Evolutionary conservation across 2,329 filamentous ascomycete species (phyloP).

Genomic region (Neocucurbitaria cava): DNA sequence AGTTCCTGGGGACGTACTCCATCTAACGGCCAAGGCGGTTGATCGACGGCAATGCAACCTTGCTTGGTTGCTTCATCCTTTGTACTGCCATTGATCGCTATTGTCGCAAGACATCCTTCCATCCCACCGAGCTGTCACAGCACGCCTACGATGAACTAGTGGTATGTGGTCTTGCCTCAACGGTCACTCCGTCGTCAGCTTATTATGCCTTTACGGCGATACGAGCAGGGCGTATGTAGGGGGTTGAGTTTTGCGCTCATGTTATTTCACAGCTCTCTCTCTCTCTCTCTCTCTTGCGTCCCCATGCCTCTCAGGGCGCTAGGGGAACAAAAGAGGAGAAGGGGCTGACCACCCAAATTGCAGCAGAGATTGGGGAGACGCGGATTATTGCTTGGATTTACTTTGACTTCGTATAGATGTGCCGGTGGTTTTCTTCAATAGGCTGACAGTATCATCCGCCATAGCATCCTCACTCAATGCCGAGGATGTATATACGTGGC

Average conservation of each 20-base stretch:
- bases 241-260: neutral
- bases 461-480: too few species aligned
- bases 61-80: conserved; percentile 18
- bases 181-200: neutral
- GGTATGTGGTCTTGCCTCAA: neutral
- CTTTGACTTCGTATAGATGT: neutral
- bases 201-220: neutral
- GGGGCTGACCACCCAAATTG: conserved; percentile 1
- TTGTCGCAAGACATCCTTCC: neutral
- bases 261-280: neutral
- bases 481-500: too few species aligned
- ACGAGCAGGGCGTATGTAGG: neutral
- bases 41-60: conserved; percentile 28
- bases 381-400: neutral
- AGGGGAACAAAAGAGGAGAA: neutral
- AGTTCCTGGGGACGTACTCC: conserved; percentile 46
- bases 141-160: neutral
- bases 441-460: too few species aligned
- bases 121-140: conserved; percentile 1
- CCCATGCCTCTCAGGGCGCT: neutral
- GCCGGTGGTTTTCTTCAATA: neutral
- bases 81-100: conserved; percentile 7
- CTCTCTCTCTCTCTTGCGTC: neutral
- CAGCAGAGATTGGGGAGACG: neutral
- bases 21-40: conserved; percentile 48